Evolutionary conservation across 768 basidiomycete species (phyloP).

Genomic region (Boletus pseudopeckii): DNA sequence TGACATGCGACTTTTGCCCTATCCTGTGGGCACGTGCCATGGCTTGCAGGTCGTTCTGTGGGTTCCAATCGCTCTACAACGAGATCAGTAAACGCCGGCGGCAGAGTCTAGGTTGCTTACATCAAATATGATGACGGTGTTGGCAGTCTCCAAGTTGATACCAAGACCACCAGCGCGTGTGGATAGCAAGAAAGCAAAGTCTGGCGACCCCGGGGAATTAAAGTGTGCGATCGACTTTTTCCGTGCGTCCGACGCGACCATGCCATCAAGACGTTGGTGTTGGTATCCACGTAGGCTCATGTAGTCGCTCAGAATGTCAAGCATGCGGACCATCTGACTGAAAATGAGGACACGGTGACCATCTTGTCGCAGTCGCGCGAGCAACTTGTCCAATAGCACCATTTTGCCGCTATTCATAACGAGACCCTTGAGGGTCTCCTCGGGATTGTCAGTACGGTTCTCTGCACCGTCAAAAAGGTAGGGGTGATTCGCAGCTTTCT

Average conservation of each 20-base stretch:
- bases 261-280: constrained; percentile 93
- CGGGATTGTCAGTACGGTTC: constrained; percentile 50
- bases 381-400: constrained; percentile 95
- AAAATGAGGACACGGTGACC: constrained; percentile 98
- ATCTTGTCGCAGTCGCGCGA: constrained; percentile 84
- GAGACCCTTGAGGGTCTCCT: constrained; percentile 90
- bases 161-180: constrained; percentile 97
- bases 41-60: constrained; percentile 97
- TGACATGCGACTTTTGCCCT: constrained; percentile 98
- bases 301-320: constrained; percentile 98
- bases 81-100: constrained; percentile 7
- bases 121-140: constrained; percentile 99
- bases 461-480: constrained; percentile 98
- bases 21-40: constrained; percentile 99
- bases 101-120: constrained; percentile 43
- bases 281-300: constrained; percentile 86
- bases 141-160: constrained; percentile 97
- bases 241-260: constrained; percentile 88
- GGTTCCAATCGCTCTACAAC: constrained; percentile 92
- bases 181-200: constrained; percentile 95
- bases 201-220: constrained; percentile 87
- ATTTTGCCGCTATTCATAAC: constrained; percentile 99
- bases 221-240: constrained; percentile 98
- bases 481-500: constrained; percentile 98
- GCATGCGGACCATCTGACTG: constrained; percentile 98